A percentile compares a stretch with the other conserved stretches of the same genome.
Evolutionary conservation across 306 rosid species (phyloP).

Genomic region (Vigna mungo): DNA sequence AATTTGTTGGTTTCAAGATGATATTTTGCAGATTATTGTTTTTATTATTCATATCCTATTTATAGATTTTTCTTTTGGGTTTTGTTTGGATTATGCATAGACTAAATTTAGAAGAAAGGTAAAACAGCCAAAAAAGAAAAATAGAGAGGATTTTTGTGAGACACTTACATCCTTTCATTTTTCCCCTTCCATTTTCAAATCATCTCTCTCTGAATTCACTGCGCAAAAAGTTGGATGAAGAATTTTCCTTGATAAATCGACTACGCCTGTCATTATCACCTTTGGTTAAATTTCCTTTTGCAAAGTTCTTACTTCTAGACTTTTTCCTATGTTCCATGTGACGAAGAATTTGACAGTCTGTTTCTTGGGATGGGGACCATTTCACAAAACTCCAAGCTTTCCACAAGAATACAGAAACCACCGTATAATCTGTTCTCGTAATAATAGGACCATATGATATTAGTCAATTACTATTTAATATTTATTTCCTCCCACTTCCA

Average conservation of each 20-base stretch:
- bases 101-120: slow-evolving; percentile 50
- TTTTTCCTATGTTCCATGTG: slow-evolving; percentile 54
- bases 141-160: slow-evolving; percentile 34
- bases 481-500: slow-evolving; percentile 46
- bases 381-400: slow-evolving; percentile 66
- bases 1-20: slow-evolving; percentile 24
- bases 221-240: slow-evolving; percentile 49
- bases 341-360: slow-evolving; percentile 82
- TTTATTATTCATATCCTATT: slow-evolving; percentile 36
- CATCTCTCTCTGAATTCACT: slow-evolving; percentile 43
- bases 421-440: slow-evolving; percentile 45
- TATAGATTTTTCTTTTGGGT: slow-evolving; percentile 41
- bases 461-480: slow-evolving; percentile 42
- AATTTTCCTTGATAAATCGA: slow-evolving; percentile 53
- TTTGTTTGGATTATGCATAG: slow-evolving; percentile 46
- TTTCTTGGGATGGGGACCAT: slow-evolving; percentile 67
- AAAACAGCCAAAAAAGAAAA: slow-evolving; percentile 36
- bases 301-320: neutral
- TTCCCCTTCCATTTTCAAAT: slow-evolving; percentile 38
- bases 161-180: slow-evolving; percentile 49
- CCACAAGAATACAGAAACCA: slow-evolving; percentile 59
- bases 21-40: slow-evolving; percentile 14
- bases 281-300: slow-evolving; percentile 40
- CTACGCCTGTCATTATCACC: slow-evolving; percentile 47
- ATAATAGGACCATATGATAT: slow-evolving; percentile 41